Evolutionary conservation across 345 rosid species (phyloP).

Genomic region (Turritis glabra): DNA sequence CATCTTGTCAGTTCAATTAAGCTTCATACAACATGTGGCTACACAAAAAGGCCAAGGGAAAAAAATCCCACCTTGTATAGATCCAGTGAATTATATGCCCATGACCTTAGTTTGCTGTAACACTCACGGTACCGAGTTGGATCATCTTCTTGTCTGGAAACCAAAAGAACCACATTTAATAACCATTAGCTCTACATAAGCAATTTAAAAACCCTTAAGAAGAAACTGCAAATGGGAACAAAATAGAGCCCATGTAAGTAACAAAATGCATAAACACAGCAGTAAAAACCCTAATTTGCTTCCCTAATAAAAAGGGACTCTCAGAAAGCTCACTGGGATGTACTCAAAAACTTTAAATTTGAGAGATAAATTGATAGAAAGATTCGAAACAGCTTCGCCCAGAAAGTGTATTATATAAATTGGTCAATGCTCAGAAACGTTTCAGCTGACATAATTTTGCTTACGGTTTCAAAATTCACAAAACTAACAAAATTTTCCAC

Average conservation of each 20-base stretch:
- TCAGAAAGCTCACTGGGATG: constrained; percentile 13
- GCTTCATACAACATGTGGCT: not conserved
- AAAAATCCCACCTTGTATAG: constrained; percentile 61
- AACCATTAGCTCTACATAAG: not conserved
- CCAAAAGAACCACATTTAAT: constrained; percentile 2
- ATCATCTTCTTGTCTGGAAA: constrained; percentile 61
- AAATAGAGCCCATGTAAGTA: not conserved
- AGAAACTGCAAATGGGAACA: not conserved
- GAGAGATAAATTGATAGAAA: not conserved
- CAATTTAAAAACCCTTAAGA: not conserved
- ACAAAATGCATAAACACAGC: not conserved
- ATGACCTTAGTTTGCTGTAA: constrained; percentile 80
- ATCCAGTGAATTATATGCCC: constrained; percentile 85
- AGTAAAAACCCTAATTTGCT: constrained; percentile 33
- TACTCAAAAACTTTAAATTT: not conserved
- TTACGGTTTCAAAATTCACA: constrained; percentile 8
- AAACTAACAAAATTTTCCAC: not conserved
- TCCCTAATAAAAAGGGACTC: not conserved
- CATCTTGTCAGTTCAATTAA: constrained; percentile 4
- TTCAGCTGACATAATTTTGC: not conserved
- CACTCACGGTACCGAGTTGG: constrained; percentile 66
- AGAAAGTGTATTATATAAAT: not conserved
- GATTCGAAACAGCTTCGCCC: not conserved
- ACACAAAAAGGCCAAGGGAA: not conserved
- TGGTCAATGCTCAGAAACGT: not conserved